Conservation (phyloP, 2,329 filamentous ascomycete genomes). For the Colletotrichum caudatum region DNA sequence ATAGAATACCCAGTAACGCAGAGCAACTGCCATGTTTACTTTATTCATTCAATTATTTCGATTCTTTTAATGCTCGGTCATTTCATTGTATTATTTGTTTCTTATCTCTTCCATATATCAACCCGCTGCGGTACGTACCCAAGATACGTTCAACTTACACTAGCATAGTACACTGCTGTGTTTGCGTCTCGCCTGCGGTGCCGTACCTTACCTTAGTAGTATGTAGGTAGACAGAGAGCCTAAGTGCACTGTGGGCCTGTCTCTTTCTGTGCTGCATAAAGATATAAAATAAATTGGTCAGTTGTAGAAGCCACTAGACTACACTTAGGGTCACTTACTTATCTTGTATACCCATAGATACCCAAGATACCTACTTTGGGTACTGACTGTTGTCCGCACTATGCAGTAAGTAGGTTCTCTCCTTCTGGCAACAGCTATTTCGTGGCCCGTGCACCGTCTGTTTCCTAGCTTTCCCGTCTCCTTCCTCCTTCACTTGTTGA, state of each 20-base stretch:
- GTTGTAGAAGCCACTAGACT: constrained; percentile 19
- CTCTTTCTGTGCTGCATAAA: constrained; percentile 27
- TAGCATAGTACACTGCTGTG: no score
- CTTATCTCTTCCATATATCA: no score
- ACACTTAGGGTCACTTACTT: not conserved
- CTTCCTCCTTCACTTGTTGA: not conserved
- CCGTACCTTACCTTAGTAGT: constrained; percentile 1
- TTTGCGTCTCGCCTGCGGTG: not conserved
- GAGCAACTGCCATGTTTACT: no score
- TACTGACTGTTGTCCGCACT: no score
- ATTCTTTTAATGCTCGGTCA: not conserved
- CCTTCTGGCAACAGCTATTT: not conserved
- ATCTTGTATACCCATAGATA: no score
- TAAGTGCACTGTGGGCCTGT: not conserved
- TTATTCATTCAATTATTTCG: no score
- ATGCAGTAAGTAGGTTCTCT: not conserved
- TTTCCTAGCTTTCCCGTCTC: not conserved
- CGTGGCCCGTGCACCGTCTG: constrained; percentile 13
- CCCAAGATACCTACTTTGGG: no score
- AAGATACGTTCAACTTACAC: not conserved
- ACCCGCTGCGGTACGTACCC: no score
- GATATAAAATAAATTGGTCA: not conserved
- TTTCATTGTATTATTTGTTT: no score
- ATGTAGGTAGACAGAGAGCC: no score
- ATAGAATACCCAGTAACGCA: no score